Evolutionary conservation across 768 basidiomycete genomes (phyloP).

Genomic region (Calocera cornea): DNA sequence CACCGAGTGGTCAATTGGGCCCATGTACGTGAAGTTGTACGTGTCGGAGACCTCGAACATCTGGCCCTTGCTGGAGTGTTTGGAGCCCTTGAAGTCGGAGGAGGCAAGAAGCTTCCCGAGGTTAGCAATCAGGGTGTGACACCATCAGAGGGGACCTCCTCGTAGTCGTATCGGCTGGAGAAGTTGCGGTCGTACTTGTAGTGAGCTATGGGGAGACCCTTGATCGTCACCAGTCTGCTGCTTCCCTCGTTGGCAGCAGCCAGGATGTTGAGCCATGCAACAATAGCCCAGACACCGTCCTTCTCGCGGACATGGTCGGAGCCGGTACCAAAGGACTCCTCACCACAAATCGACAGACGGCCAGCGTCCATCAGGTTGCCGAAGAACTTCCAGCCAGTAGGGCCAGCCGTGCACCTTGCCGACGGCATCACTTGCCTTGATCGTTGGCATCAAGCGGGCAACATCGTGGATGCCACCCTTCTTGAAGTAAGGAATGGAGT

Average conservation of each 20-base stretch:
- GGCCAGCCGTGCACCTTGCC: conserved; percentile 83
- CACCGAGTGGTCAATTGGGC: conserved; percentile 91
- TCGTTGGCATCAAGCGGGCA: conserved; percentile 94
- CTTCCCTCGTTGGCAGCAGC: conserved; percentile 72
- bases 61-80: conserved; percentile 49
- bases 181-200: conserved; percentile 94
- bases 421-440: conserved; percentile 90
- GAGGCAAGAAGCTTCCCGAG: conserved; percentile 58
- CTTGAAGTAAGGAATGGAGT: conserved; percentile 84
- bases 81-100: conserved; percentile 48
- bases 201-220: conserved; percentile 74
- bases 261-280: conserved; percentile 96
- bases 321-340: conserved; percentile 97
- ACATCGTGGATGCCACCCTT: conserved; percentile 85
- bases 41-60: conserved; percentile 64
- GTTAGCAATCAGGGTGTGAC: conserved; percentile 71
- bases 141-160: conserved; percentile 85
- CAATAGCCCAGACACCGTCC: conserved; percentile 94
- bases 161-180: conserved; percentile 95
- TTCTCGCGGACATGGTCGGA: conserved; percentile 99
- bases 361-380: conserved; percentile 99
- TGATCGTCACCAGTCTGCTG: conserved; percentile 41
- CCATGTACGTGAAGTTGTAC: conserved; percentile 89
- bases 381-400: conserved; percentile 99
- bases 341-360: conserved; percentile 92